These are phyloP conservation scores for Cyphellophora europaea DNA, from an alignment of 2,329 filamentous ascomycete species.

Conservation along the genomic window DNA sequence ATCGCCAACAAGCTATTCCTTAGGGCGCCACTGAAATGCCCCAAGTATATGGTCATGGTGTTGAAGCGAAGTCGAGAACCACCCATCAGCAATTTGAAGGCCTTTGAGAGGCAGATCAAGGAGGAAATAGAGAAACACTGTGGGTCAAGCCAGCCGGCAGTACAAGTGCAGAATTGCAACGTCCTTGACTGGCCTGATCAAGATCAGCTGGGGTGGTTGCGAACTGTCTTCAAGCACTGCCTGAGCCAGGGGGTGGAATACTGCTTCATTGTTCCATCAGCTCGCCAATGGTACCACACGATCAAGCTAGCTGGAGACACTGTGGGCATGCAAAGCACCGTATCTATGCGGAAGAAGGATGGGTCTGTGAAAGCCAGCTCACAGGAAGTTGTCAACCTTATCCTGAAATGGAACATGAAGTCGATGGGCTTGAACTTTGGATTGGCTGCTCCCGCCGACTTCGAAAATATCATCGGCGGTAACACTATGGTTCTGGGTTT, in stretches of 20 bases:
- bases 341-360: neutral
- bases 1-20: too few species aligned
- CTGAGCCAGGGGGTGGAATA: slow-evolving; percentile 30
- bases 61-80: neutral
- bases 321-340: slow-evolving; percentile 32
- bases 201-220: too few species aligned
- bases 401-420: slow-evolving; percentile 75
- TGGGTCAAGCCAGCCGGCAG: too few species aligned
- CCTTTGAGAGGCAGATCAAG: neutral
- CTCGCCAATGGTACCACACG: slow-evolving; percentile 49
- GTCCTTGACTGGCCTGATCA: too few species aligned
- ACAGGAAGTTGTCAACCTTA: slow-evolving; percentile 49
- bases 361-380: neutral
- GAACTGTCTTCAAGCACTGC: slow-evolving; percentile 2
- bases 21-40: too few species aligned
- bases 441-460: too few species aligned
- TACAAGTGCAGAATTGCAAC: too few species aligned
- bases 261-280: slow-evolving; percentile 51
- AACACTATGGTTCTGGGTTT: slow-evolving; percentile 76
- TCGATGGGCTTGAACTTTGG: slow-evolving; percentile 38
- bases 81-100: neutral
- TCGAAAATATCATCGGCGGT: neutral
- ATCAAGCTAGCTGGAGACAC: slow-evolving; percentile 63
- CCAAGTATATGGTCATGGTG: too few species aligned
- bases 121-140: neutral